Percentiles rank a stretch among this genome's conserved stretches.
Conservation (phyloP, 805 yeast species). For the Hanseniaspora valbyensis region DNA sequence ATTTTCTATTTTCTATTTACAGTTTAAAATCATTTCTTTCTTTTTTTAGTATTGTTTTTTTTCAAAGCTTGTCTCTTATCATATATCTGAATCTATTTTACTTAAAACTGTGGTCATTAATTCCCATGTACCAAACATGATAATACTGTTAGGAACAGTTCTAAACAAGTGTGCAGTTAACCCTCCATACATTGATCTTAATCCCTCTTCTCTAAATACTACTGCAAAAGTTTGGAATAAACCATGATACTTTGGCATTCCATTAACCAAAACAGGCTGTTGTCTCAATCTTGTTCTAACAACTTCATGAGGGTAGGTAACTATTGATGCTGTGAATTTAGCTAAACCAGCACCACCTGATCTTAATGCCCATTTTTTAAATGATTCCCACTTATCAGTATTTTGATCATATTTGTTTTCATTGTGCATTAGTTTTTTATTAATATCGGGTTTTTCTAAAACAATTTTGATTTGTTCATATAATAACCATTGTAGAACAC, state of each 20-base stretch:
- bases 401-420: slow-evolving; percentile 28
- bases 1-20: slow-evolving; percentile 4
- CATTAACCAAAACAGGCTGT: slow-evolving; percentile 67
- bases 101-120: slow-evolving; percentile 53
- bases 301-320: slow-evolving; percentile 96
- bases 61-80: too few relatives aligned
- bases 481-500: slow-evolving; percentile 90
- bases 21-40: too few relatives aligned
- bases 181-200: slow-evolving; percentile 91
- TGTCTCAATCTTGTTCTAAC: slow-evolving; percentile 92
- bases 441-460: slow-evolving; percentile 30
- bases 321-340: slow-evolving; percentile 79
- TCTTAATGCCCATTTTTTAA: slow-evolving; percentile 86
- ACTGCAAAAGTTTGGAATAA: slow-evolving; percentile 74
- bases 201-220: slow-evolving; percentile 84
- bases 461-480: slow-evolving; percentile 92
- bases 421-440: slow-evolving; percentile 17
- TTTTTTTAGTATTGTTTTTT: too few relatives aligned
- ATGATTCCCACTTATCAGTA: slow-evolving; percentile 43
- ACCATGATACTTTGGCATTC: slow-evolving; percentile 80
- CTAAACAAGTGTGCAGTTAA: slow-evolving; percentile 91
- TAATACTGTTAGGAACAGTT: slow-evolving; percentile 94
- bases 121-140: slow-evolving; percentile 99
- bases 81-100: slow-evolving; percentile 17
- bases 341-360: slow-evolving; percentile 98